These are phyloP conservation scores for Candida oleophila DNA, from an alignment of 805 yeast species.

Conservation along the genomic window DNA sequence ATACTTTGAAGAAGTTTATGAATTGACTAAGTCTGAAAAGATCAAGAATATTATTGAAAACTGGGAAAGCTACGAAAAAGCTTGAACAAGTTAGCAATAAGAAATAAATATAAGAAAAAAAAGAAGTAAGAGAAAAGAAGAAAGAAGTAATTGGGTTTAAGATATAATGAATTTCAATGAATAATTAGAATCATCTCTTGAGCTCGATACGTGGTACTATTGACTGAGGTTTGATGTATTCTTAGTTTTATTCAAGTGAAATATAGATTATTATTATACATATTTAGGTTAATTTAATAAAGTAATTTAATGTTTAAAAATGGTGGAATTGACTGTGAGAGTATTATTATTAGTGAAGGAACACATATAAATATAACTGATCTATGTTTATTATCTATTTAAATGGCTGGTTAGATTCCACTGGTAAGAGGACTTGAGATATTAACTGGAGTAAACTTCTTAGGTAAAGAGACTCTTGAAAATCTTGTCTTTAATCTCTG, in stretches of 20 bases:
- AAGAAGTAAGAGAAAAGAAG: neutral
- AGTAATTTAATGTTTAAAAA: constrained; percentile 1
- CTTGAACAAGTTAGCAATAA: constrained; percentile 23
- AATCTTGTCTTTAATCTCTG: constrained; percentile 80
- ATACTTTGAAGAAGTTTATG: constrained; percentile 94
- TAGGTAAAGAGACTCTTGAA: constrained; percentile 84
- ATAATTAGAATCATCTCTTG: neutral
- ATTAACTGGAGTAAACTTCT: constrained; percentile 85
- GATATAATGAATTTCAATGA: neutral
- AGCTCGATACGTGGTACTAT: constrained; percentile 14
- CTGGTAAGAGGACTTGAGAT: constrained; percentile 64
- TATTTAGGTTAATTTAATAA: constrained; percentile 2
- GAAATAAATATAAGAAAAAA: neutral
- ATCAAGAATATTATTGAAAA: constrained; percentile 87
- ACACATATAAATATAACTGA: too few species aligned
- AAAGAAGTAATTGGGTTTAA: neutral
- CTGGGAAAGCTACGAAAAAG: constrained; percentile 83
- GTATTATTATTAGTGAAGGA: too few species aligned
- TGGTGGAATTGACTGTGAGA: too few species aligned
- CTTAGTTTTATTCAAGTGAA: neutral
- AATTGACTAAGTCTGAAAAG: constrained; percentile 86
- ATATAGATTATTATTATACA: neutral
- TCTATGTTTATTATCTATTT: too few species aligned
- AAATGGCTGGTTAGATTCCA: constrained; percentile 17
- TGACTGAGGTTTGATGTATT: neutral